Conservation (phyloP, 2,329 filamentous ascomycete genomes). For the Leptographium procerum region DNA sequence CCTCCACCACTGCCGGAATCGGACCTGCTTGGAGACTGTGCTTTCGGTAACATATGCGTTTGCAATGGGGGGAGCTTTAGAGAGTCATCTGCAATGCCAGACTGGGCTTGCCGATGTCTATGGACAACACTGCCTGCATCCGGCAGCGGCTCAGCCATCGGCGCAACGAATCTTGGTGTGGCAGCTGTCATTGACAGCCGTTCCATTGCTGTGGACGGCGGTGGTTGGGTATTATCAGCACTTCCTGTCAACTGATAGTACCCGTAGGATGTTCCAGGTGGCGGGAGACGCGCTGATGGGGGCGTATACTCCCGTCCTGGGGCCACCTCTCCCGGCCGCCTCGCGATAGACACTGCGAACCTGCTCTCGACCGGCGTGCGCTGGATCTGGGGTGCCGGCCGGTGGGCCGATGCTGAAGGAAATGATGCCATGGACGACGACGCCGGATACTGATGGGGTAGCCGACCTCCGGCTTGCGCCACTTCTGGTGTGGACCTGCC, state of each 20-base stretch:
- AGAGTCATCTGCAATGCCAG: slow-evolving; percentile 30
- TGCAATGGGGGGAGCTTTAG: slow-evolving; percentile 43
- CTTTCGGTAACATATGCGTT: slow-evolving; percentile 20
- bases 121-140: too few relatives aligned
- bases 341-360: neutral
- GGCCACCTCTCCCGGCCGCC: neutral
- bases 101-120: neutral
- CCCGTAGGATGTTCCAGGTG: slow-evolving; percentile 5
- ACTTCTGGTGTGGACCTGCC: neutral
- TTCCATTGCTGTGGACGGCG: slow-evolving; percentile 1
- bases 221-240: neutral
- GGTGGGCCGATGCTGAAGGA: neutral
- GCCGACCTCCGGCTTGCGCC: neutral
- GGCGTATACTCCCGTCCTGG: neutral
- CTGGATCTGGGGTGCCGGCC: neutral
- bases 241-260: neutral
- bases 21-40: slow-evolving; percentile 5
- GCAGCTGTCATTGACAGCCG: slow-evolving; percentile 15
- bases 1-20: neutral
- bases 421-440: neutral
- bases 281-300: neutral
- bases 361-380: neutral
- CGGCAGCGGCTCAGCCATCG: neutral
- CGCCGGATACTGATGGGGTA: neutral
- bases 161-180: slow-evolving; percentile 9